Evolutionary conservation across 805 yeast species (phyloP).

Genomic region (Yamadazyma tumulicola): DNA sequence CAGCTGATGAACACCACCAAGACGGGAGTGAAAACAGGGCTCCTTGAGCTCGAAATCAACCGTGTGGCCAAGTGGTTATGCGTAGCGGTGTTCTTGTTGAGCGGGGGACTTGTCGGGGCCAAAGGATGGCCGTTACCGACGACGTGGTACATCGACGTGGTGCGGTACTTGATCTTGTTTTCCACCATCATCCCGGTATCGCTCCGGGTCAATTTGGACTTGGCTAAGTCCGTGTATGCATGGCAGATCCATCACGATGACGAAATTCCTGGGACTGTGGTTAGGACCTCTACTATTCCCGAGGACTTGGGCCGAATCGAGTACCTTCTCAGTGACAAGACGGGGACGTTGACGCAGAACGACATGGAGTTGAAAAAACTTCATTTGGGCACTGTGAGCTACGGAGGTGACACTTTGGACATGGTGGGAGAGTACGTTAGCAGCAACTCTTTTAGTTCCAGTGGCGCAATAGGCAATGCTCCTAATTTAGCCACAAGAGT

Average conservation of each 20-base stretch:
- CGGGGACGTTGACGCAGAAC: conserved; percentile 96
- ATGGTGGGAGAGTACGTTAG: conserved; percentile 70
- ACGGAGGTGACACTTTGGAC: conserved; percentile 89
- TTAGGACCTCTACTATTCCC: conserved; percentile 95
- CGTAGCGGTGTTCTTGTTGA: conserved; percentile 75
- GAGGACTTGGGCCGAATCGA: conserved; percentile 97
- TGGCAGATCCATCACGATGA: conserved; percentile 88
- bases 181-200: conserved; percentile 97
- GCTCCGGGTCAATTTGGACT: conserved; percentile 86
- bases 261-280: conserved; percentile 81
- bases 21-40: conserved; percentile 83
- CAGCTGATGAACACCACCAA: conserved; percentile 91
- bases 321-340: conserved; percentile 86
- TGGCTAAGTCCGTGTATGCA: conserved; percentile 95
- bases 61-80: conserved; percentile 83
- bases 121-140: conserved; percentile 61
- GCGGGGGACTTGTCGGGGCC: conserved; percentile 72
- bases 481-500: conserved; percentile 41
- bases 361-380: conserved; percentile 95
- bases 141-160: conserved; percentile 86
- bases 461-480: conserved; percentile 5
- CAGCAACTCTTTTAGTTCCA: no score
- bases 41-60: conserved; percentile 89
- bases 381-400: conserved; percentile 89
- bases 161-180: conserved; percentile 87